Evolutionary conservation across 2,329 filamentous ascomycete genomes (phyloP).

Genomic region (Monilinia fructicola): DNA sequence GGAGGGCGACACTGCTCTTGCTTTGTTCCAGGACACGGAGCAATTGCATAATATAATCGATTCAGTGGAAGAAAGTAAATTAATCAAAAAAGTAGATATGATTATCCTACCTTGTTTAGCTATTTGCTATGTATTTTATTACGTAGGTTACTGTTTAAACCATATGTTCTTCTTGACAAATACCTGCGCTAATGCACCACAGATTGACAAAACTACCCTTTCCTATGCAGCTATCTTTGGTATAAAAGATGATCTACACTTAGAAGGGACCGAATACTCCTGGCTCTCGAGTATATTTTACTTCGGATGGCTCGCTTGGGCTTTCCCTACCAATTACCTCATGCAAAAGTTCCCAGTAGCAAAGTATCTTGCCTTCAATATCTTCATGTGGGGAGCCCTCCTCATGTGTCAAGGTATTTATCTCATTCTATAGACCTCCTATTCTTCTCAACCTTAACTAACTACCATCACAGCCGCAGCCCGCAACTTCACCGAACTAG

Average conservation of each 20-base stretch:
- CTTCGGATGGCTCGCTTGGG: conserved; percentile 55
- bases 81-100: conserved; percentile 19
- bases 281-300: conserved; percentile 49
- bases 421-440: conserved; percentile 37
- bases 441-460: conserved; percentile 40
- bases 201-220: conserved; percentile 47
- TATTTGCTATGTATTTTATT: conserved; percentile 16
- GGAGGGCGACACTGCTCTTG: conserved; percentile 7
- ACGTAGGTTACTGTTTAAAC: neutral
- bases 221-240: conserved; percentile 59
- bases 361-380: conserved; percentile 46
- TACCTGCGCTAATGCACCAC: conserved; percentile 23
- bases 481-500: conserved; percentile 16
- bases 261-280: conserved; percentile 50
- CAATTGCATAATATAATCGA: conserved; percentile 12
- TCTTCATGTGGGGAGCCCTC: conserved; percentile 15
- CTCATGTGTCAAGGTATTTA: conserved; percentile 13
- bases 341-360: conserved; percentile 52
- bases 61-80: neutral
- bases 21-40: conserved; percentile 7
- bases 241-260: conserved; percentile 53
- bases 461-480: conserved; percentile 37
- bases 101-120: conserved; percentile 15
- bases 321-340: conserved; percentile 54
- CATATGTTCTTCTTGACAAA: accelerated